Evolutionary conservation across 192 early-diverging fungal genomes (phyloP).

Genomic region (Allomyces macrogynus): DNA sequence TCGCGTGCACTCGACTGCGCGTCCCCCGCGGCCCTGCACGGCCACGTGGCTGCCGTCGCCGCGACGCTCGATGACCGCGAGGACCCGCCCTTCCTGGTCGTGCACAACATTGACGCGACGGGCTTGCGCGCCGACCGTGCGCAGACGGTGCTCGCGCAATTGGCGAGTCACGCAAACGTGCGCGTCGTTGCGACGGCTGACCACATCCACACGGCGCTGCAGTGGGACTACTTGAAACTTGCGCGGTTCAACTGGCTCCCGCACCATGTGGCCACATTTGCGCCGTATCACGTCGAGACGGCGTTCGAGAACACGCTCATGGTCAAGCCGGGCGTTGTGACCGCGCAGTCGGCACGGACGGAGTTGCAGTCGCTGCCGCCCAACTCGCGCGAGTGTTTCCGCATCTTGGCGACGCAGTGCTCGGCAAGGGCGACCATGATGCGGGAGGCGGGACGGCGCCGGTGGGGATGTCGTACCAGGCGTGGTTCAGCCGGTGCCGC

Average conservation of each 20-base stretch:
- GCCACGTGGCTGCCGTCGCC: constrained; percentile 42
- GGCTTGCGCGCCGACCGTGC: constrained; percentile 43
- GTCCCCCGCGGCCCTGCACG: constrained; percentile 29
- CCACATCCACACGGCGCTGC: constrained; percentile 69
- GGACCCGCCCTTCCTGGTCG: constrained; percentile 42
- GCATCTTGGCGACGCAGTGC: constrained; percentile 64
- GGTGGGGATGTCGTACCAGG: constrained; percentile 39
- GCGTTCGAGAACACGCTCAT: constrained; percentile 53
- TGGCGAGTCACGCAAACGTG: constrained; percentile 48
- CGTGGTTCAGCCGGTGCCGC: constrained; percentile 47
- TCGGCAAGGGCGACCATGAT: constrained; percentile 13
- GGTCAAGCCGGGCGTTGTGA: constrained; percentile 27
- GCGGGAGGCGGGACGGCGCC: neutral
- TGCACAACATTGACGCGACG: constrained; percentile 78
- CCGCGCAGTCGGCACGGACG: constrained; percentile 47
- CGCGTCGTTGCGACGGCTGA: constrained; percentile 70
- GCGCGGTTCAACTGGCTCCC: constrained; percentile 63
- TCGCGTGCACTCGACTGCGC: neutral
- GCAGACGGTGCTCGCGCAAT: constrained; percentile 40
- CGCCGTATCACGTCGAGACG: constrained; percentile 60
- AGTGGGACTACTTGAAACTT: constrained; percentile 62
- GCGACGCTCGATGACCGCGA: constrained; percentile 34
- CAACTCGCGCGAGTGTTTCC: constrained; percentile 71
- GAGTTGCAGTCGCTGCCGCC: constrained; percentile 63
- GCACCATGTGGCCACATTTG: constrained; percentile 81